phyloP scores from a whole-genome alignment of 1,284 basidiomycete genomes.

The Ceratobasidium sp. region DNA sequence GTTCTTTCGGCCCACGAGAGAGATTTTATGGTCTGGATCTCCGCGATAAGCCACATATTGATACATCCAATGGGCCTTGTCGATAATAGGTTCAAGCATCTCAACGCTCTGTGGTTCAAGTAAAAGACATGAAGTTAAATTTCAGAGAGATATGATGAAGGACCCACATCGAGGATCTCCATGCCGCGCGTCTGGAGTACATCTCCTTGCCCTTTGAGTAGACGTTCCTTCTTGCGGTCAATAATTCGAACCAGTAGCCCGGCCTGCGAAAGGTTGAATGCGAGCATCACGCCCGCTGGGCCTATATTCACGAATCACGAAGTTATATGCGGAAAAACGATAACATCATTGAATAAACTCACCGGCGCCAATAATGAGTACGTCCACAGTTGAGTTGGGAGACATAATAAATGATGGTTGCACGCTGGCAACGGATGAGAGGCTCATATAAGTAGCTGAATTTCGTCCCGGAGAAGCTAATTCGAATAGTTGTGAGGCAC shows the following conservation, averaged over 20 bases:
- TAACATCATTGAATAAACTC: not conserved
- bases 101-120: slow-evolving; percentile 9
- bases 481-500: too few species aligned
- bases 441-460: too few species aligned
- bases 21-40: not conserved
- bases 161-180: slow-evolving; percentile 26
- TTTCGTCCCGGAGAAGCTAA: too few species aligned
- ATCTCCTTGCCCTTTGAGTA: slow-evolving; percentile 22
- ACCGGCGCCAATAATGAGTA: slow-evolving; percentile 38
- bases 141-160: too few species aligned
- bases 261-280: slow-evolving; percentile 27
- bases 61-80: not conserved
- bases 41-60: not conserved
- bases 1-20: not conserved
- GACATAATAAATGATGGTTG: not conserved
- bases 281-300: slow-evolving; percentile 34
- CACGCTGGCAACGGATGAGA: too few species aligned
- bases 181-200: slow-evolving; percentile 21
- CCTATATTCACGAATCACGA: not conserved
- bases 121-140: too few species aligned
- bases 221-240: slow-evolving; percentile 8
- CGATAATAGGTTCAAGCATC: slow-evolving; percentile 3
- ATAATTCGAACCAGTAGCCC: slow-evolving; percentile 16
- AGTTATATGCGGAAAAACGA: not conserved
- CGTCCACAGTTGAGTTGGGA: slow-evolving; percentile 14